Evolutionary conservation across 139 green algal species (phyloP).

Genomic region (Closterium sp.): DNA sequence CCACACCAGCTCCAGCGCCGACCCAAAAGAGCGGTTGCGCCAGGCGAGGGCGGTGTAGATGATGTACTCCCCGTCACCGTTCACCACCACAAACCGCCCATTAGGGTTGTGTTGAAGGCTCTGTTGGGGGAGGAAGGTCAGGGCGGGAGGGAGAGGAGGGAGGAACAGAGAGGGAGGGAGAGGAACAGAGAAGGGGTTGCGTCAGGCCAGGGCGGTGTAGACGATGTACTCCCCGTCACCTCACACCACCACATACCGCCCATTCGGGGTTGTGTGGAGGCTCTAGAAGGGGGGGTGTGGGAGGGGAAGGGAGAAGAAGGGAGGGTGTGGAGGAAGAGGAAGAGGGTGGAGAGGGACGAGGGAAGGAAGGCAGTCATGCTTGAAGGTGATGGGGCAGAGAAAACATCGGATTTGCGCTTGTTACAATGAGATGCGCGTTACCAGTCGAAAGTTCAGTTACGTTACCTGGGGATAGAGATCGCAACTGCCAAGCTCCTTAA

Average conservation of each 20-base stretch:
- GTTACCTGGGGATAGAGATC: constrained; percentile 90
- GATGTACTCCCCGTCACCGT: constrained; percentile 98
- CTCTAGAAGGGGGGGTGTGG: constrained; percentile 48
- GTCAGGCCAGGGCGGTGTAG: constrained; percentile 97
- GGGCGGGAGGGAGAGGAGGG: neutral
- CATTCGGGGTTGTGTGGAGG: constrained; percentile 88
- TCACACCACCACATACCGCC: constrained; percentile 93
- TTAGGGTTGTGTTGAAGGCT: constrained; percentile 87
- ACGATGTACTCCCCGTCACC: constrained; percentile 98
- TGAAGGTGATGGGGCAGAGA: too few relatives aligned
- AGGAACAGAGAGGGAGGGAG: neutral
- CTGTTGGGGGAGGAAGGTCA: constrained; percentile 13
- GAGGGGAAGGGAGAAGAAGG: neutral
- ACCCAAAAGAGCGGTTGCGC: constrained; percentile 96
- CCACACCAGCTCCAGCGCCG: constrained; percentile 91
- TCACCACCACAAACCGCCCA: constrained; percentile 95
- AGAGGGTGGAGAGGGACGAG: neutral
- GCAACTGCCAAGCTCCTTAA: constrained; percentile 93
- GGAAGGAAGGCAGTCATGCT: too few relatives aligned
- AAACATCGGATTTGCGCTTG: too few relatives aligned
- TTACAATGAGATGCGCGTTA: neutral
- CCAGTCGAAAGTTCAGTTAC: neutral
- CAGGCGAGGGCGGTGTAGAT: constrained; percentile 99
- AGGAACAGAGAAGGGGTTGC: constrained; percentile 76
- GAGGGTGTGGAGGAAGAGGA: neutral